Evolutionary conservation across 78 protist genomes (phyloP).

Genomic region (Isochrysis galbana): DNA sequence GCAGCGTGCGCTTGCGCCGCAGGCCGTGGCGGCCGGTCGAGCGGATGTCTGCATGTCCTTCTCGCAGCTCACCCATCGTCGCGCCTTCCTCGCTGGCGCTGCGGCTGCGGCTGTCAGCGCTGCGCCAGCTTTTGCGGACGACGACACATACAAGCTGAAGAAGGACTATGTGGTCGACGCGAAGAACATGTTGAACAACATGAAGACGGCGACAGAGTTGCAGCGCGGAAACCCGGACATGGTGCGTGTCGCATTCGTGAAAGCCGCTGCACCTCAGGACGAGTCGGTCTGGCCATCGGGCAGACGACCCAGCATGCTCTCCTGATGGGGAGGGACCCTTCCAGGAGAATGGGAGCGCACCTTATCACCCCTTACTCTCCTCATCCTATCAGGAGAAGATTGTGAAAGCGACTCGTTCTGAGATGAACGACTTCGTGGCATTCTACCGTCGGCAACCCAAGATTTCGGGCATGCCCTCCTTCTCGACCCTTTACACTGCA

Average conservation of each 20-base stretch:
- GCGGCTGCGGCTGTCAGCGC: background rate
- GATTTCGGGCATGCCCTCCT: background rate
- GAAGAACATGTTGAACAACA: background rate
- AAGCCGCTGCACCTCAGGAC: too few relatives aligned
- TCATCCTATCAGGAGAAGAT: background rate
- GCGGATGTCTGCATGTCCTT: too few relatives aligned
- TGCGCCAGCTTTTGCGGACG: background rate
- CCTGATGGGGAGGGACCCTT: too few relatives aligned
- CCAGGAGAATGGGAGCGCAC: too few relatives aligned
- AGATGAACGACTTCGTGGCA: constrained; percentile 13
- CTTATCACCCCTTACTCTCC: too few relatives aligned
- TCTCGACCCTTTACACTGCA: background rate
- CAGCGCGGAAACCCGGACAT: background rate
- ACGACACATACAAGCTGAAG: background rate
- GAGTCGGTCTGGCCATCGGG: too few relatives aligned
- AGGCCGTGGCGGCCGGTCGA: too few relatives aligned
- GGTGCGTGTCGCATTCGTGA: too few relatives aligned
- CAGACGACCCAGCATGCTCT: too few relatives aligned
- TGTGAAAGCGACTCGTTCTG: background rate
- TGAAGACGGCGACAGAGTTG: background rate
- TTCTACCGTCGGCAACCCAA: constrained; percentile 22
- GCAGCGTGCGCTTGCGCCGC: too few relatives aligned
- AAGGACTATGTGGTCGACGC: background rate
- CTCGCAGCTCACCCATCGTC: too few relatives aligned
- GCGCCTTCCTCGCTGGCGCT: background rate